These are phyloP conservation scores for Neurospora sp. DNA, from an alignment of 495 filamentous ascomycete genomes.

Conservation along the genomic window DNA sequence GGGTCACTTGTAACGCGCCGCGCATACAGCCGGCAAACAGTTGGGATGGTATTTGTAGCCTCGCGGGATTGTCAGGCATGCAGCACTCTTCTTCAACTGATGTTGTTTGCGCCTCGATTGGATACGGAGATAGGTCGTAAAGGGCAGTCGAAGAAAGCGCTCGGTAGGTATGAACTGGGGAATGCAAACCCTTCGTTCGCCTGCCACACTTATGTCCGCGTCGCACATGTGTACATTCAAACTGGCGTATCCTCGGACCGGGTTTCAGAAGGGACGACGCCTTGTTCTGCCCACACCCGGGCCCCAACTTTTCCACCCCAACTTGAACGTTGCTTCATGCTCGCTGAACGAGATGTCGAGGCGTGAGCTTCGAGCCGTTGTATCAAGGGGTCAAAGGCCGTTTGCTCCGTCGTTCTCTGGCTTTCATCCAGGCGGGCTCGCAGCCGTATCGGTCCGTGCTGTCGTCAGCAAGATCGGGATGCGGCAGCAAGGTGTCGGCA, in stretches of 20 bases:
- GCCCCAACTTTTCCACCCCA: background rate
- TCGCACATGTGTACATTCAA: background rate
- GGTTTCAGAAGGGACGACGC: constrained; percentile 4
- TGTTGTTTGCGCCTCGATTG: background rate
- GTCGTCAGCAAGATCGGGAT: background rate
- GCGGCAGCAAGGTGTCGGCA: background rate
- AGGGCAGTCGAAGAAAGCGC: background rate
- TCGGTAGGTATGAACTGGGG: background rate
- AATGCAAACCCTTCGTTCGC: background rate
- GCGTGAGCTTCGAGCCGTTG: background rate
- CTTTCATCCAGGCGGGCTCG: background rate
- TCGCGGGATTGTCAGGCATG: background rate
- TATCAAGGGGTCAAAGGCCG: background rate
- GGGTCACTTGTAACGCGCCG: background rate
- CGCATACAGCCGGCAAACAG: background rate
- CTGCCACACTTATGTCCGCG: background rate
- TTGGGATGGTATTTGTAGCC: background rate
- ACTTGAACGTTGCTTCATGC: background rate
- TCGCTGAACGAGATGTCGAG: background rate
- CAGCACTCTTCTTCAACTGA: background rate
- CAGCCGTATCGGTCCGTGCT: background rate
- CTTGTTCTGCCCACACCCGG: constrained; percentile 1
- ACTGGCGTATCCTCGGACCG: background rate
- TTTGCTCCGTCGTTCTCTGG: background rate
- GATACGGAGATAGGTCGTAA: background rate